Evolutionary conservation across 441 rosid genomes (phyloP).

Genomic region (Eutrema salsugineum): DNA sequence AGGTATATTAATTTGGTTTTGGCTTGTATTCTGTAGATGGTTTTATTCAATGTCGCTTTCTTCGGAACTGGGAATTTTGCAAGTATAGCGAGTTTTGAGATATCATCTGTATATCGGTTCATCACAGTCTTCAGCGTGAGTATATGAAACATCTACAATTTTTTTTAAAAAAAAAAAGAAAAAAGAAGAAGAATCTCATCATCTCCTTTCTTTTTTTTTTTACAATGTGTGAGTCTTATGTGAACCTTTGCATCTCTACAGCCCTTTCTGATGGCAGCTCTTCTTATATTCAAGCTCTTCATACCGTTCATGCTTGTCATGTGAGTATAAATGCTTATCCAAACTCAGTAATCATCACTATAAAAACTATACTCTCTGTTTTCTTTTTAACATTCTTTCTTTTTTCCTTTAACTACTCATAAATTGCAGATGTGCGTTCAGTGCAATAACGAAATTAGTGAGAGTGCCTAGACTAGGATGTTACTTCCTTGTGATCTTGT

Average conservation of each 20-base stretch:
- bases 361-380: neutral
- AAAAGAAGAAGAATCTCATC: neutral
- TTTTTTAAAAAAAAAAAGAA: too few relatives aligned
- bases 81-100: slow-evolving; percentile 98
- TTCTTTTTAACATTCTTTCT: neutral
- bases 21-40: slow-evolving; percentile 57
- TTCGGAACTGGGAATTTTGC: slow-evolving; percentile 98
- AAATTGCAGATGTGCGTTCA: slow-evolving; percentile 91
- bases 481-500: slow-evolving; percentile 79
- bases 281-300: slow-evolving; percentile 86
- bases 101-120: slow-evolving; percentile 92
- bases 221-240: slow-evolving; percentile 9
- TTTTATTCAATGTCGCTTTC: slow-evolving; percentile 80
- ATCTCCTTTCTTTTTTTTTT: neutral
- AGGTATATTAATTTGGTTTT: slow-evolving; percentile 7
- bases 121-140: slow-evolving; percentile 96
- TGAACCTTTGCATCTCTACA: slow-evolving; percentile 35
- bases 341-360: neutral
- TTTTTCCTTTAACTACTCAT: neutral
- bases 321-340: slow-evolving; percentile 50
- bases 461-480: slow-evolving; percentile 82
- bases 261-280: slow-evolving; percentile 98
- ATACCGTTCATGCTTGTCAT: slow-evolving; percentile 98
- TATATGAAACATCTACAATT: slow-evolving; percentile 16
- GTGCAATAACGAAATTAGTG: slow-evolving; percentile 82